phyloP scores from a whole-genome alignment of 805 yeast species.

The Blastobotrys americana region DNA sequence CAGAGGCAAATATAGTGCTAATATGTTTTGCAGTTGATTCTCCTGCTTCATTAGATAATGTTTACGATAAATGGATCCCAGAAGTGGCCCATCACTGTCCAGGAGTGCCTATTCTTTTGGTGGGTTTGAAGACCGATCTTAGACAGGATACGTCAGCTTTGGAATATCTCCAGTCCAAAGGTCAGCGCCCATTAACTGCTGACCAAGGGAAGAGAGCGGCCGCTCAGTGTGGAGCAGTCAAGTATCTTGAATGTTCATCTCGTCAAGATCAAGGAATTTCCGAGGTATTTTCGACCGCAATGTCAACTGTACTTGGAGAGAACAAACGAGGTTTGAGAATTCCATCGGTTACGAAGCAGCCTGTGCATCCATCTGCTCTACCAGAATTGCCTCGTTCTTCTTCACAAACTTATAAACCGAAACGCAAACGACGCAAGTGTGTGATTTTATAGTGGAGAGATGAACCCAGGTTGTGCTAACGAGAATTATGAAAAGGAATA shows the following conservation, averaged over 20 bases:
- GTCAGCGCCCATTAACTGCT: constrained; percentile 22
- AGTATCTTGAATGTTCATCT: constrained; percentile 76
- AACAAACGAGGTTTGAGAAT: constrained; percentile 1
- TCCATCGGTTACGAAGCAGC: background rate
- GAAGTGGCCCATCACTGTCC: constrained; percentile 82
- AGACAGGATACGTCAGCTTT: constrained; percentile 22
- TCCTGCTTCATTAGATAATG: constrained; percentile 58
- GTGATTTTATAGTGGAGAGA: constrained; percentile 1
- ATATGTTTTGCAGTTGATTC: constrained; percentile 69
- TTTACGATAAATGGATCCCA: constrained; percentile 79
- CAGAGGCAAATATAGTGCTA: constrained; percentile 68
- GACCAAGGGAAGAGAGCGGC: constrained; percentile 50
- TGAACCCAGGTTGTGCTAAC: too few species aligned
- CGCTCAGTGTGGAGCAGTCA: constrained; percentile 54
- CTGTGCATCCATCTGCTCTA: background rate
- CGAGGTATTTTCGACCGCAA: constrained; percentile 60
- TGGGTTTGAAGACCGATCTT: constrained; percentile 78
- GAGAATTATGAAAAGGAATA: too few species aligned
- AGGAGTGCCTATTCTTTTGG: constrained; percentile 64
- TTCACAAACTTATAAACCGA: background rate
- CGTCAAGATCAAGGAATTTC: constrained; percentile 56
- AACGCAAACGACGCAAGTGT: constrained; percentile 1
- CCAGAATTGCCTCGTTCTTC: background rate
- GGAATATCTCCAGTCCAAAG: constrained; percentile 21
- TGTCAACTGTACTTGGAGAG: constrained; percentile 29